Conservation (phyloP, 169 alveolate species). For the Plasmodium coatneyi region DNA sequence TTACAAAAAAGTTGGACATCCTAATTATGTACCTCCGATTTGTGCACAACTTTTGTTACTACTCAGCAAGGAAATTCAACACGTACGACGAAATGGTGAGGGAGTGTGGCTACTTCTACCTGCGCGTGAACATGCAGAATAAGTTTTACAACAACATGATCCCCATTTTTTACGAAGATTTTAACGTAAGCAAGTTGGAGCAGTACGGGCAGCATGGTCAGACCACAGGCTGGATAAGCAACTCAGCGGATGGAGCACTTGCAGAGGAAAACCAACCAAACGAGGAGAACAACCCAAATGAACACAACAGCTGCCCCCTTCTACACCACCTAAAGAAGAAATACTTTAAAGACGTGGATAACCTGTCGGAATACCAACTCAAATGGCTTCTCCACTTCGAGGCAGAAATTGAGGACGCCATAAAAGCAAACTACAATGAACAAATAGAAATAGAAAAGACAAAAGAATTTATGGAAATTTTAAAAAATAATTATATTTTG, state of each 20-base stretch:
- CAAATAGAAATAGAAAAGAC: constrained; percentile 65
- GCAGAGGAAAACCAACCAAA: neutral
- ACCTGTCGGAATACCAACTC: constrained; percentile 27
- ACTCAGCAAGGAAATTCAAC: constrained; percentile 65
- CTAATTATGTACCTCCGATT: constrained; percentile 41
- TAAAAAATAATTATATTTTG: constrained; percentile 32
- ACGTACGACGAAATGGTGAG: constrained; percentile 72
- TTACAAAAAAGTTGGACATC: constrained; percentile 36
- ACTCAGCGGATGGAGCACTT: neutral
- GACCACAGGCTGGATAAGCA: neutral
- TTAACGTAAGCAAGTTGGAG: constrained; percentile 16
- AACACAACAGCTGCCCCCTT: neutral
- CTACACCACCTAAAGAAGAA: constrained; percentile 3
- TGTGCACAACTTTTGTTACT: constrained; percentile 72
- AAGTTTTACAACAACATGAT: constrained; percentile 10
- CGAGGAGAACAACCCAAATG: neutral
- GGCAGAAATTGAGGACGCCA: constrained; percentile 40
- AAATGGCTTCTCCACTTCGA: constrained; percentile 63
- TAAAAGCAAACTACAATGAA: constrained; percentile 46
- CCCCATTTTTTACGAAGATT: constrained; percentile 68
- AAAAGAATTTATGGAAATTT: constrained; percentile 35
- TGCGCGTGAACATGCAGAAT: constrained; percentile 48
- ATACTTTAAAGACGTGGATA: neutral
- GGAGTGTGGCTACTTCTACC: constrained; percentile 68
- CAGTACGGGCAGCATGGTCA: neutral